A percentile compares a stretch with the other conserved stretches of the same genome.
Evolutionary conservation across 192 early-diverging fungal genomes (phyloP).

Genomic region (Polychytrium aggregatum): DNA sequence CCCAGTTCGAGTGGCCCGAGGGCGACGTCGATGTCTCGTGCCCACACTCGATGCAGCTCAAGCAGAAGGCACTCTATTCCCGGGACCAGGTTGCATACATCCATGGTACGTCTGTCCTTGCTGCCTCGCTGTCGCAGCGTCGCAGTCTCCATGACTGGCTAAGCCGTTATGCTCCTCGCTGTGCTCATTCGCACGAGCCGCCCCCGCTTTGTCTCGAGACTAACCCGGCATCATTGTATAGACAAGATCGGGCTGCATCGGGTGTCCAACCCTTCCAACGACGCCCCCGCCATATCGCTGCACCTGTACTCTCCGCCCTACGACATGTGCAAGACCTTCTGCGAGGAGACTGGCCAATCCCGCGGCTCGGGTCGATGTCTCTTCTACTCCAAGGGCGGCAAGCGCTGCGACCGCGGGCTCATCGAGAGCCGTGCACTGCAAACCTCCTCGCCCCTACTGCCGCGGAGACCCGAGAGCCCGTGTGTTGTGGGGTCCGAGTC

Average conservation of each 20-base stretch:
- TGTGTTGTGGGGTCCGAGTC: too few relatives aligned
- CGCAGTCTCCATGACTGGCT: too few relatives aligned
- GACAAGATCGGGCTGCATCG: slow-evolving; percentile 81
- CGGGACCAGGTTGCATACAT: slow-evolving; percentile 74
- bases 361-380: slow-evolving; percentile 44
- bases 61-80: slow-evolving; percentile 24
- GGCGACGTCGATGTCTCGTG: slow-evolving; percentile 1
- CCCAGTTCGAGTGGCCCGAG: slow-evolving; percentile 68
- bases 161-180: too few relatives aligned
- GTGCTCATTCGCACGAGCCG: too few relatives aligned
- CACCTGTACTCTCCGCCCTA: slow-evolving; percentile 88
- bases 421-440: too few relatives aligned
- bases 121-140: neutral
- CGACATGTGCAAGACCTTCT: slow-evolving; percentile 72
- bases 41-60: slow-evolving; percentile 9
- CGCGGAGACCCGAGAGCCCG: too few relatives aligned
- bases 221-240: slow-evolving; percentile 2
- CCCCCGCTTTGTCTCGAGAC: too few relatives aligned
- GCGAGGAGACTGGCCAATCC: slow-evolving; percentile 58
- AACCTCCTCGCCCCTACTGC: too few relatives aligned
- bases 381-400: slow-evolving; percentile 51
- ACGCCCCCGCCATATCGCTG: slow-evolving; percentile 59
- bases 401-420: too few relatives aligned
- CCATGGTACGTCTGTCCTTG: slow-evolving; percentile 35
- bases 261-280: slow-evolving; percentile 51